A percentile compares a stretch with the other conserved stretches of the same genome.
phyloP scores from a whole-genome alignment of 2,329 filamentous ascomycete genomes.

The Nemania sp. region DNA sequence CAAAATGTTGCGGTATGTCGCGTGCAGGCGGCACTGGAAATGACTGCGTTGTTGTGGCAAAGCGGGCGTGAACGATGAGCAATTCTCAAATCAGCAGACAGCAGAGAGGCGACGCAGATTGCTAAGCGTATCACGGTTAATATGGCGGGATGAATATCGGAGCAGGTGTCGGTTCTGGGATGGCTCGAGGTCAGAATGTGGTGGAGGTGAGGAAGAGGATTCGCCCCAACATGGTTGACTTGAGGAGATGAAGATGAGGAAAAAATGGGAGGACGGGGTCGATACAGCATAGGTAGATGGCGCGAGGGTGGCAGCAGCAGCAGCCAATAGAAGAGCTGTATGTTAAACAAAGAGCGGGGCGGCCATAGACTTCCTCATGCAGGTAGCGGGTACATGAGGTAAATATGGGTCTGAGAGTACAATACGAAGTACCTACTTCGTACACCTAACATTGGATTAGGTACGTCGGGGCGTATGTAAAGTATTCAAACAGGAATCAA shows the following conservation, averaged over 20 bases:
- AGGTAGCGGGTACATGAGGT: no score
- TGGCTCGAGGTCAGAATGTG: slow-evolving; percentile 4
- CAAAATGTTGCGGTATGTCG: slow-evolving; percentile 10
- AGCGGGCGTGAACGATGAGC: not conserved
- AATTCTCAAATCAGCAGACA: not conserved
- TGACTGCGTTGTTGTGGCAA: not conserved
- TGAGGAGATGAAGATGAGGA: slow-evolving; percentile 20
- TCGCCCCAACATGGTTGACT: slow-evolving; percentile 12
- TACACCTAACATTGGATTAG: no score
- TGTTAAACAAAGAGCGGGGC: not conserved
- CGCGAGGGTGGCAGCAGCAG: slow-evolving; percentile 5
- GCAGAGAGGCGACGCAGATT: not conserved
- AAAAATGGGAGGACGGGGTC: slow-evolving; percentile 30
- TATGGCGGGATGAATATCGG: not conserved
- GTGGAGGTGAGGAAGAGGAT: slow-evolving; percentile 24
- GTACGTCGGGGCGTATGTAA: no score
- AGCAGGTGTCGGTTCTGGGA: slow-evolving; percentile 4
- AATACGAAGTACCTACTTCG: no score
- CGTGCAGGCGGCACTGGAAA: slow-evolving; percentile 6
- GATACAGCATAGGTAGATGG: slow-evolving; percentile 9
- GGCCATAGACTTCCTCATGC: not conserved
- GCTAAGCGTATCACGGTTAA: not conserved
- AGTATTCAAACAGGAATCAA: no score
- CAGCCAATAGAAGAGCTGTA: slow-evolving; percentile 13
- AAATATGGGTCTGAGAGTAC: no score